These are phyloP conservation scores for Claviceps digitariae DNA, from an alignment of 2,329 filamentous ascomycete species.

Conservation along the genomic window DNA sequence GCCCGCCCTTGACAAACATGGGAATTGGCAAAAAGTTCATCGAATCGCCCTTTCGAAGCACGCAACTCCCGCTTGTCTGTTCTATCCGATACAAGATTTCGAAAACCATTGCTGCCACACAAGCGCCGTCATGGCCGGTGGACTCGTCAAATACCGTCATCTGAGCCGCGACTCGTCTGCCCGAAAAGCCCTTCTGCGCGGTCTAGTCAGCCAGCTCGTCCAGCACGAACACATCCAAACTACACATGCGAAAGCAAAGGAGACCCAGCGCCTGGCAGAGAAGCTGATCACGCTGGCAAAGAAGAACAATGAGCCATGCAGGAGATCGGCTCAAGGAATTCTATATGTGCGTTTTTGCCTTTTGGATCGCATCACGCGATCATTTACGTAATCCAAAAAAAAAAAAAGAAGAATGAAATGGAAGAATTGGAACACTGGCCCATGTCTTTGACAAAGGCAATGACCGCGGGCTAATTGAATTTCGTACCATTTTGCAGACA, in stretches of 20 bases:
- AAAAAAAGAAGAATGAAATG: not conserved
- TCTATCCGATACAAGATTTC: not conserved
- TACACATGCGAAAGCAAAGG: constrained; percentile 93
- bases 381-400: not conserved
- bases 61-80: not conserved
- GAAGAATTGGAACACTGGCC: not conserved
- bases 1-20: not conserved
- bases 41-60: not conserved
- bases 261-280: constrained; percentile 85
- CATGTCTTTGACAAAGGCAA: not conserved
- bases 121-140: constrained; percentile 59
- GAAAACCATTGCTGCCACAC: not conserved
- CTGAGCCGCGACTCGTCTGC: constrained; percentile 76
- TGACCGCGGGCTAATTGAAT: not conserved
- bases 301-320: constrained; percentile 74
- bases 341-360: constrained; percentile 59
- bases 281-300: constrained; percentile 91
- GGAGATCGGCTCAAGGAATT: constrained; percentile 60
- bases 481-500: constrained; percentile 31
- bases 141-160: constrained; percentile 76
- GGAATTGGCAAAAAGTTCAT: not conserved
- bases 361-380: not conserved
- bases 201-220: constrained; percentile 90
- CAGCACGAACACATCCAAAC: constrained; percentile 87
- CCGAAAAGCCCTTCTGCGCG: constrained; percentile 82